These are phyloP conservation scores for Candida frijolesensis DNA, from an alignment of 1,139 yeast genomes.

Conservation along the genomic window DNA sequence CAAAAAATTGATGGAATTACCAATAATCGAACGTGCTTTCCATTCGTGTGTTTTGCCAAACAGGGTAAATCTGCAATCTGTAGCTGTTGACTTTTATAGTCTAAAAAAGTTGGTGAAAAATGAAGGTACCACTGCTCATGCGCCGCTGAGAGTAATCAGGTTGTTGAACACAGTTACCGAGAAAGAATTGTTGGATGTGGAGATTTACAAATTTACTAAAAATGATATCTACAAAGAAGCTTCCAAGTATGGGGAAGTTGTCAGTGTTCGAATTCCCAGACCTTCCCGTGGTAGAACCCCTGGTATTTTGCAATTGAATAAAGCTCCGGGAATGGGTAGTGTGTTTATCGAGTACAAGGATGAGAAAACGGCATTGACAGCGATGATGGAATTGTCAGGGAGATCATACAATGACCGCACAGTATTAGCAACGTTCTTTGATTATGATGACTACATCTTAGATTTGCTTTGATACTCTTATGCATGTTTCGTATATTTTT, in stretches of 20 bases:
- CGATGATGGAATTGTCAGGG: conserved; percentile 69
- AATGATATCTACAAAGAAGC: conserved; percentile 50
- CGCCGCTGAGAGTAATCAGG: conserved; percentile 59
- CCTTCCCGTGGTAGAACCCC: conserved; percentile 57
- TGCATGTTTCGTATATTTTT: not conserved
- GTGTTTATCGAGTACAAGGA: conserved; percentile 66
- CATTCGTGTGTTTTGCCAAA: conserved; percentile 37
- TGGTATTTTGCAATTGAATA: conserved; percentile 42
- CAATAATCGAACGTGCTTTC: conserved; percentile 26
- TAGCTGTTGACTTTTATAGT: conserved; percentile 34
- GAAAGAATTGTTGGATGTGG: conserved; percentile 60
- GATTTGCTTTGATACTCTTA: not conserved
- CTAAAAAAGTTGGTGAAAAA: conserved; percentile 37
- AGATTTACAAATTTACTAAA: conserved; percentile 47
- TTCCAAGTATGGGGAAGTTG: conserved; percentile 53
- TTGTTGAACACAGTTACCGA: conserved; percentile 67
- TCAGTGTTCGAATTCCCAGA: conserved; percentile 62
- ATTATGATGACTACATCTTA: conserved; percentile 54
- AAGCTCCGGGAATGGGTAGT: conserved; percentile 67
- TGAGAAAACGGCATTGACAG: conserved; percentile 54
- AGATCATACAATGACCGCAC: conserved; percentile 69
- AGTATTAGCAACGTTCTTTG: conserved; percentile 64
- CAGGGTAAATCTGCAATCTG: conserved; percentile 38
- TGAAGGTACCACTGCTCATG: conserved; percentile 37
- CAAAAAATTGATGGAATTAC: conserved; percentile 17